These are phyloP conservation scores for Apiospora saccharicola DNA, from an alignment of 2,329 filamentous ascomycete species.

Conservation along the genomic window DNA sequence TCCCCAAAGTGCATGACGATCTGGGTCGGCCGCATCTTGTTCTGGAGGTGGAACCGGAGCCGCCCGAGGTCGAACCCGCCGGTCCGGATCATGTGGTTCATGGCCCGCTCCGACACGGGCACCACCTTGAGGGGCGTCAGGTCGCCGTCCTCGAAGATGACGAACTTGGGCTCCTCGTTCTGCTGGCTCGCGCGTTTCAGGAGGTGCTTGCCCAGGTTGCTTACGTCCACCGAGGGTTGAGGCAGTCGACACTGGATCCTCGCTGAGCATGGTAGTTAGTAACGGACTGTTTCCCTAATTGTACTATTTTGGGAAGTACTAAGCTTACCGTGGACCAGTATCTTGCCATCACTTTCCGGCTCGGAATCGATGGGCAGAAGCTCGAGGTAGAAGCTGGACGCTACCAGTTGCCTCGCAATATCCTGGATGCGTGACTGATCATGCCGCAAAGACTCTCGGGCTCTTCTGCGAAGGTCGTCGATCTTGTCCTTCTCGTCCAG, in stretches of 20 bases:
- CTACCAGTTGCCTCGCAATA: constrained; percentile 26
- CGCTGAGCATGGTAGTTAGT: neutral
- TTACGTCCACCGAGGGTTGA: constrained; percentile 22
- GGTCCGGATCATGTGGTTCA: constrained; percentile 22
- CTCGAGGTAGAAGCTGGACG: constrained; percentile 27
- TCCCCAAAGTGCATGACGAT: constrained; percentile 25
- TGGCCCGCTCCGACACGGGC: constrained; percentile 4
- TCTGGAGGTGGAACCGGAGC: constrained; percentile 11
- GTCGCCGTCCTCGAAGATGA: constrained; percentile 11
- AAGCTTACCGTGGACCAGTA: constrained; percentile 21
- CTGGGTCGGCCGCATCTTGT: constrained; percentile 24
- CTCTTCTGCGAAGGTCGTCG: constrained; percentile 20
- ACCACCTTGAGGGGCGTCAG: neutral
- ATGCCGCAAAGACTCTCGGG: constrained; percentile 2
- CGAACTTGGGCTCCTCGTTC: constrained; percentile 1
- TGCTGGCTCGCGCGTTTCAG: neutral
- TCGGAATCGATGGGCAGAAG: constrained; percentile 20
- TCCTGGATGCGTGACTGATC: constrained; percentile 6
- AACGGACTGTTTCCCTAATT: neutral
- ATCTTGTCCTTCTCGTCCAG: constrained; percentile 29
- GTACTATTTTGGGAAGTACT: too few relatives aligned
- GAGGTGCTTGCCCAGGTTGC: constrained; percentile 21
- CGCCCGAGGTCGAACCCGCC: constrained; percentile 20
- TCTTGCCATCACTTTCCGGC: neutral
- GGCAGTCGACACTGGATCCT: constrained; percentile 25